Percentiles rank a stretch among this genome's conserved stretches.
These are phyloP conservation scores for Boletus subcaerulescens DNA, from an alignment of 768 basidiomycete species.

Conservation along the genomic window DNA sequence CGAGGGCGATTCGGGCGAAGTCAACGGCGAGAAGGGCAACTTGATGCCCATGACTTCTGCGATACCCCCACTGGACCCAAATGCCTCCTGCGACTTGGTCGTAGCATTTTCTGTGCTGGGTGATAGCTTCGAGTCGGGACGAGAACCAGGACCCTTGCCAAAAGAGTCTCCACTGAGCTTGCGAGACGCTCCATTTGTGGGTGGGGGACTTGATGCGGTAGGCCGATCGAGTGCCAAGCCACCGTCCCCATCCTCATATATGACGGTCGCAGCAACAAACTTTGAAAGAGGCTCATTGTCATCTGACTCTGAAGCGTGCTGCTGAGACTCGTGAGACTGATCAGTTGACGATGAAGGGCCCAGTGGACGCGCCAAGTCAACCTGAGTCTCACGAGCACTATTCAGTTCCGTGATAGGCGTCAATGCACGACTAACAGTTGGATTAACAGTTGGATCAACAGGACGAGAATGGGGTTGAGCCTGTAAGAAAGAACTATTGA, in stretches of 20 bases:
- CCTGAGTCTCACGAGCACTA: conserved; percentile 27
- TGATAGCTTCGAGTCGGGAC: conserved; percentile 40
- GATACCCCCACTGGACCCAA: conserved; percentile 7
- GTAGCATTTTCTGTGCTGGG: conserved; percentile 22
- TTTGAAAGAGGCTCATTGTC: conserved; percentile 24
- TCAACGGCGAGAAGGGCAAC: conserved; percentile 30
- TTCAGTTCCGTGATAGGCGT: conserved; percentile 67
- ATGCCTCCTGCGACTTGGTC: conserved; percentile 21
- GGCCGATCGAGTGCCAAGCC: conserved; percentile 15
- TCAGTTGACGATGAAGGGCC: conserved; percentile 18
- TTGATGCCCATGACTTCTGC: conserved; percentile 30
- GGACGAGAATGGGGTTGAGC: conserved; percentile 13
- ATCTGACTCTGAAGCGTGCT: conserved; percentile 23
- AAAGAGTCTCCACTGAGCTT: conserved; percentile 38
- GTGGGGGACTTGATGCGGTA: conserved; percentile 27
- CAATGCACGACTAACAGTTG: conserved; percentile 35
- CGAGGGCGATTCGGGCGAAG: conserved; percentile 31
- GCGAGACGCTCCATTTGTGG: conserved; percentile 21
- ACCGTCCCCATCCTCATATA: conserved; percentile 19
- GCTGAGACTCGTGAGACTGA: conserved; percentile 13
- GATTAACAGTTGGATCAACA: conserved; percentile 20
- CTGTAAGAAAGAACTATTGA: conserved; percentile 32
- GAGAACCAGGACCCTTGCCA: conserved; percentile 27
- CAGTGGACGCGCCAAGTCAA: conserved; percentile 15
- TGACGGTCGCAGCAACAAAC: conserved; percentile 15